Evolutionary conservation across 345 rosid species (phyloP), one percentile per base, ranked within the genome.

Genomic region (Ceriops tagal): DNA sequence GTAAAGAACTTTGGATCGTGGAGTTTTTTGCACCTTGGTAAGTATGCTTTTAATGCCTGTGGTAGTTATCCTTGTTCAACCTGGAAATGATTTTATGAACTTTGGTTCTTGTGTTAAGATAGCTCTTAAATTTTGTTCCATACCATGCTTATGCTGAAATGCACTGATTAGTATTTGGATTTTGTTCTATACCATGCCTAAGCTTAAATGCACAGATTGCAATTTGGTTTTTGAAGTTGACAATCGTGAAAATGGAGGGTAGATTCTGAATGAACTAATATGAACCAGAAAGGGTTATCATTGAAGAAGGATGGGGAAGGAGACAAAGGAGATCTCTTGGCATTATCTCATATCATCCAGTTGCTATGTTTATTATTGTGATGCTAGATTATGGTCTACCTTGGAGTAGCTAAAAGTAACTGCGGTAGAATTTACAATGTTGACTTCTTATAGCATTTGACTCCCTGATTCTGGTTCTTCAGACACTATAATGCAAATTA

Each of bases 11-110:
- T 64, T 93, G 98, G 98, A 75, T 93, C 67, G 91, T 93, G 75
- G 98, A 93, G 80, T 91, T 93, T 74, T 91, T 91, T 55, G 97
- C 98, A 64, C 98, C 98, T 70, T 93, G 98, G 97, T 96, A 84
- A 73, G 90, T 67, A 16, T 58, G 37, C 59, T 53, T 53, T 31
- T 5, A 8, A 5, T 6, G 19, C 20, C 55, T 51, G 35, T 61
- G 37, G 5, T 32, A 27, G 19, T 72, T 34, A 43, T 72, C 39
- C 47, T 62, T 61, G 51, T 21, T 49, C 47, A 49, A 20, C 49
- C 58, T 47, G 21, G 18, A 28, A 46, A 3, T 46, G 55, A 9
- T 51, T 10, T 30, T 46, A 9, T 47, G 52, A 8, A 8, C 43
- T 61, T 35, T 5, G 4, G 28, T 51, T 43, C 8, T 13, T 3